phyloP scores from a whole-genome alignment of 1,284 basidiomycete genomes.

The Ganoderma resinaceum region DNA sequence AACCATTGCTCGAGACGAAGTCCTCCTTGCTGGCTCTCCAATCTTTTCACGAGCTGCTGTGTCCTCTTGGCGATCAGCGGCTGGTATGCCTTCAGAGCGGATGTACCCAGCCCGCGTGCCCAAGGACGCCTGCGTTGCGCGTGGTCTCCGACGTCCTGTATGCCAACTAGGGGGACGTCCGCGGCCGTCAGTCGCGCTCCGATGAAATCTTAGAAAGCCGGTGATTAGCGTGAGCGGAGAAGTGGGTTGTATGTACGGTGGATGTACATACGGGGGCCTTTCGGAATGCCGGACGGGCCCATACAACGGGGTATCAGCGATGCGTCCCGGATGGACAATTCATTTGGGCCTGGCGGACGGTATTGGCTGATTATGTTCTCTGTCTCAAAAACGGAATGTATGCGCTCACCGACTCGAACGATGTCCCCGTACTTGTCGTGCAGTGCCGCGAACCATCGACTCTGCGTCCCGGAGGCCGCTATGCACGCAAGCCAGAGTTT shows the following conservation, averaged over 20 bases:
- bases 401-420: slow-evolving; percentile 38
- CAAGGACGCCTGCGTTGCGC: not conserved
- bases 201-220: not conserved
- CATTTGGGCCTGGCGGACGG: slow-evolving; percentile 16
- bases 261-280: slow-evolving; percentile 16
- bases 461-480: not conserved
- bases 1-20: slow-evolving; percentile 10
- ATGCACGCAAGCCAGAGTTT: slow-evolving; percentile 19
- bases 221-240: not conserved
- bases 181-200: not conserved
- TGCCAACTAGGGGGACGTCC: slow-evolving; percentile 17
- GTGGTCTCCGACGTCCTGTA: not conserved
- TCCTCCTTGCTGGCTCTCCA: not conserved
- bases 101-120: not conserved
- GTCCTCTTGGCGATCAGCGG: slow-evolving; percentile 9
- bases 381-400: not conserved
- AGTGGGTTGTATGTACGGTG: not conserved
- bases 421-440: slow-evolving; percentile 40
- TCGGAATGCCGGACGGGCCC: slow-evolving; percentile 10
- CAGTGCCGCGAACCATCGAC: slow-evolving; percentile 21
- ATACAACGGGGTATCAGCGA: not conserved
- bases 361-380: too few relatives aligned
- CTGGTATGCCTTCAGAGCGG: slow-evolving; percentile 28
- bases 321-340: slow-evolving; percentile 8
- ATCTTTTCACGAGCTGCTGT: not conserved